Percentiles rank a stretch among this genome's conserved stretches.
Evolutionary conservation across 495 filamentous ascomycete genomes (phyloP).

Genomic region (Talaromyces thailandensis): DNA sequence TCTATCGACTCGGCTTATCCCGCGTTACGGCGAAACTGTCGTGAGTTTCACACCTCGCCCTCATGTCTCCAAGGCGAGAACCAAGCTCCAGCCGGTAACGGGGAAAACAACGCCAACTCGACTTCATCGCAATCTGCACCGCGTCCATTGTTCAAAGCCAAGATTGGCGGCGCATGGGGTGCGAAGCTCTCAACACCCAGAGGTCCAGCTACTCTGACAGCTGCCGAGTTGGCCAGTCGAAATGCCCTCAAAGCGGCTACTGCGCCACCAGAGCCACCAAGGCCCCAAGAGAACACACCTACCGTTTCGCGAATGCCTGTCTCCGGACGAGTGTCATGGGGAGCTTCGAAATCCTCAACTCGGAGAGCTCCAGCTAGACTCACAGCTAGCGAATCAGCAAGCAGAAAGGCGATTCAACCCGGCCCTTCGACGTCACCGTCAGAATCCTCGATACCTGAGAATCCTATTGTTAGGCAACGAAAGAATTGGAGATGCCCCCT

Average conservation of each 20-base stretch:
- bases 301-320: not conserved
- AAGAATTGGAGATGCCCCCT: slow-evolving; percentile 26
- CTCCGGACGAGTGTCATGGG: not conserved
- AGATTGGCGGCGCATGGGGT: not conserved
- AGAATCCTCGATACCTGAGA: not conserved
- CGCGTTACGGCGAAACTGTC: not conserved
- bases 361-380: not conserved
- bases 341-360: not conserved
- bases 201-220: not conserved
- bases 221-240: slow-evolving; percentile 4
- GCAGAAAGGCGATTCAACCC: not conserved
- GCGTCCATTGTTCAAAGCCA: not conserved
- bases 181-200: not conserved
- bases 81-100: not conserved
- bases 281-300: not conserved
- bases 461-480: not conserved
- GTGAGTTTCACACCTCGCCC: not conserved
- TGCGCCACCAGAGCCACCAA: not conserved
- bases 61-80: not conserved
- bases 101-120: not conserved
- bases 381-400: not conserved
- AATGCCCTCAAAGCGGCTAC: not conserved
- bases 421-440: not conserved
- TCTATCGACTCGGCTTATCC: slow-evolving; percentile 5
- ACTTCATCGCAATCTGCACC: not conserved